Evolutionary conservation across 345 rosid species (phyloP).

Genomic region (Corchorus capsularis): DNA sequence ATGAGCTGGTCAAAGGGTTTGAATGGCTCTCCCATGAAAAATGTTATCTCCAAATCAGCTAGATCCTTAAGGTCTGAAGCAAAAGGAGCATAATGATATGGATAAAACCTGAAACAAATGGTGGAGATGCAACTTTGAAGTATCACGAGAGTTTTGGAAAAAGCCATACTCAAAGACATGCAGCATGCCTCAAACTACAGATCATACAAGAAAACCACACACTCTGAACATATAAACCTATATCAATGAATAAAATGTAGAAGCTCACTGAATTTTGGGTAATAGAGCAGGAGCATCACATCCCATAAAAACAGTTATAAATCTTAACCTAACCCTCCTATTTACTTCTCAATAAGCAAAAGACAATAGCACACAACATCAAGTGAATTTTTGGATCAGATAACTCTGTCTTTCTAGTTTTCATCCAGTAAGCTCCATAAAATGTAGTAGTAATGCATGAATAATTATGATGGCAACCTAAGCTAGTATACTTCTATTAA

Average conservation of each 20-base stretch:
- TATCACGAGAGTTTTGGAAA: not conserved
- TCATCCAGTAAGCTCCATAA: not conserved
- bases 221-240: not conserved
- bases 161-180: not conserved
- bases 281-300: not conserved
- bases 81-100: constrained; percentile 98
- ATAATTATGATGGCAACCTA: not conserved
- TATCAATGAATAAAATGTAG: not conserved
- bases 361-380: not conserved
- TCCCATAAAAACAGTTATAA: not conserved
- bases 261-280: not conserved
- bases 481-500: not conserved
- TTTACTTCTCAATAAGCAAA: not conserved
- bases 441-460: not conserved
- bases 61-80: constrained; percentile 93
- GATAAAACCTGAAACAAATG: constrained; percentile 83
- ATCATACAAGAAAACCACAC: not conserved
- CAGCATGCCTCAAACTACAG: not conserved
- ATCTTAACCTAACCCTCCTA: not conserved
- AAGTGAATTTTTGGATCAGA: not conserved
- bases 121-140: constrained; percentile 8
- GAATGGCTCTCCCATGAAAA: constrained; percentile 87
- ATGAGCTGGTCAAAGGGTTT: constrained; percentile 98
- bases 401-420: not conserved
- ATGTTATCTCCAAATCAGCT: constrained; percentile 78